Evolutionary conservation across 1,139 yeast genomes (phyloP).

Genomic region (Yamadazyma conglobata): DNA sequence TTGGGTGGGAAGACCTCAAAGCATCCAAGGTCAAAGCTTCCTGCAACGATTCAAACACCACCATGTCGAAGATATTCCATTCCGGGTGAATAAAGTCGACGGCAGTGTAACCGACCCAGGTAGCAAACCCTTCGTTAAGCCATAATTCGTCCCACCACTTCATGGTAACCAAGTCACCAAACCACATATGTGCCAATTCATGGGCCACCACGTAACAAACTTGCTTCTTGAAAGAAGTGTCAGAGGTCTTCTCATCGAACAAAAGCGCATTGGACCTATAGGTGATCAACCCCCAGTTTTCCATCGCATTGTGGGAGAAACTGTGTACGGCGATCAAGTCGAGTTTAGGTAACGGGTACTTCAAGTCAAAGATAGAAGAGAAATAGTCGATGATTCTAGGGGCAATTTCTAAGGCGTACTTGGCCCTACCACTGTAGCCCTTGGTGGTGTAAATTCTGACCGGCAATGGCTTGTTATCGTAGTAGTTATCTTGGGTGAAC

Average conservation of each 20-base stretch:
- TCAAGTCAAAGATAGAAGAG: conserved; percentile 59
- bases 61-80: conserved; percentile 81
- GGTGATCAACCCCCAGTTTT: conserved; percentile 85
- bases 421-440: conserved; percentile 62
- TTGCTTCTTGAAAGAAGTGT: conserved; percentile 65
- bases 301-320: conserved; percentile 83
- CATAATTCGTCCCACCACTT: conserved; percentile 94
- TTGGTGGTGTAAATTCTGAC: conserved; percentile 70
- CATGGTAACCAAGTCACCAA: conserved; percentile 89
- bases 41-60: conserved; percentile 67
- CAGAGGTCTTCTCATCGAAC: conserved; percentile 62
- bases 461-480: conserved; percentile 57
- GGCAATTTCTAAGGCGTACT: conserved; percentile 61
- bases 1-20: conserved; percentile 75
- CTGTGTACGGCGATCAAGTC: conserved; percentile 77
- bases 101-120: conserved; percentile 84
- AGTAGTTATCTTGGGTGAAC: conserved; percentile 28
- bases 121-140: conserved; percentile 88
- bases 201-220: conserved; percentile 88
- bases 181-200: conserved; percentile 93
- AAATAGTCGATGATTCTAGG: conserved; percentile 66
- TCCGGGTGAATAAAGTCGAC: conserved; percentile 76
- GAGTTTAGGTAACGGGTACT: conserved; percentile 71
- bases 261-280: conserved; percentile 76
- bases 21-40: conserved; percentile 69